These are phyloP conservation scores for Boletus rex-veris DNA, from an alignment of 768 basidiomycete genomes.

Conservation along the genomic window DNA sequence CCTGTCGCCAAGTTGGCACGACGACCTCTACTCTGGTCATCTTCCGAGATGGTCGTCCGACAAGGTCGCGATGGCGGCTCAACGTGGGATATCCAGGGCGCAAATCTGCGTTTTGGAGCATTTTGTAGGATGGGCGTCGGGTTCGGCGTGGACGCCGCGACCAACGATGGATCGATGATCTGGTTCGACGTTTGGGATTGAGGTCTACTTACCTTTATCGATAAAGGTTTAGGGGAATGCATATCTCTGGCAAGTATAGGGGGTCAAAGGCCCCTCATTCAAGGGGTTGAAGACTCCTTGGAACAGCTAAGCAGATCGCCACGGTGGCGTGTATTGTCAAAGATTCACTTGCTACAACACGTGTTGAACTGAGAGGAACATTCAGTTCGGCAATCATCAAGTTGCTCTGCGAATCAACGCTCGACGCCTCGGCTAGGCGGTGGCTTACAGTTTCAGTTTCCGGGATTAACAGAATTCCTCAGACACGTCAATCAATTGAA, in stretches of 20 bases:
- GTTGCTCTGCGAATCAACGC: not conserved
- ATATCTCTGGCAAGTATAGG: not conserved
- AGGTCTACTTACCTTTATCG: not conserved
- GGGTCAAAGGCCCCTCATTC: too few species aligned
- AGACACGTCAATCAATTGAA: constrained; percentile 7
- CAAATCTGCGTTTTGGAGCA: not conserved
- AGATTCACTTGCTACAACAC: not conserved
- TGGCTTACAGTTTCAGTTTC: not conserved
- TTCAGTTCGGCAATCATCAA: not conserved
- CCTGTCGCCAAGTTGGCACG: constrained; percentile 1
- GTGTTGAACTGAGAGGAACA: not conserved
- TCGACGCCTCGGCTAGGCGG: not conserved
- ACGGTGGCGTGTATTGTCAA: not conserved
- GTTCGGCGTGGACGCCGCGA: constrained; percentile 1
- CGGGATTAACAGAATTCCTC: not conserved
- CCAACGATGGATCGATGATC: not conserved
- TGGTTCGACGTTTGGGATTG: not conserved
- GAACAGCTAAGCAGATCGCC: too few species aligned
- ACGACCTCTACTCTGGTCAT: constrained; percentile 8
- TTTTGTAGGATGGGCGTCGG: constrained; percentile 5
- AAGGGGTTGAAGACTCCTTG: too few species aligned
- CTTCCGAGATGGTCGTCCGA: constrained; percentile 2
- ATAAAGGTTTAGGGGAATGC: not conserved
- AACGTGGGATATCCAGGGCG: not conserved
- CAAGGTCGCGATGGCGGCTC: constrained; percentile 8